Conservation (phyloP, 345 rosid genomes). For the Eucalyptus sp. region DNA sequence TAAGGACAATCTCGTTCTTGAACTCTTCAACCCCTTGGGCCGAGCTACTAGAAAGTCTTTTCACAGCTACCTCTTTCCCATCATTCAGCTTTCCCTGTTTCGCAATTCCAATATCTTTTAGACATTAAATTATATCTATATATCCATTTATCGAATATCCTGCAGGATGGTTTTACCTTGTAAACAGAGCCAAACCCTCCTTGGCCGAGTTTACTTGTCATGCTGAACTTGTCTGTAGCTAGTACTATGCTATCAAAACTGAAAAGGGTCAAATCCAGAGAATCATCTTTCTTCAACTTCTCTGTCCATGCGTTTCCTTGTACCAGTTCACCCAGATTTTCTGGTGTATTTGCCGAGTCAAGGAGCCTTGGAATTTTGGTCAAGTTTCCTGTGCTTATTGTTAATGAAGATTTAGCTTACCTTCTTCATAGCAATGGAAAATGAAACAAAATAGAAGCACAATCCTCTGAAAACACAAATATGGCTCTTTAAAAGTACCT, state of each 20-base stretch:
- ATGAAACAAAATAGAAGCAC: not conserved
- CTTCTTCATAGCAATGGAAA: not conserved
- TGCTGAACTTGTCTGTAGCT: not conserved
- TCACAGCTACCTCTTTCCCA: slow-evolving; percentile 49
- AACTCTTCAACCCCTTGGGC: slow-evolving; percentile 53
- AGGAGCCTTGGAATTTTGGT: not conserved
- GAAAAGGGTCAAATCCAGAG: not conserved
- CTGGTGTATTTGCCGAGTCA: not conserved
- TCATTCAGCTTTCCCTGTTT: slow-evolving; percentile 29
- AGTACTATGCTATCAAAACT: not conserved
- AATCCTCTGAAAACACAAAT: not conserved
- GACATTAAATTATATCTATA: not conserved
- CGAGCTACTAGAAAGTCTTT: slow-evolving; percentile 42
- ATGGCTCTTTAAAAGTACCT: not conserved
- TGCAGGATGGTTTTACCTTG: not conserved
- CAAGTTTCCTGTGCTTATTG: not conserved
- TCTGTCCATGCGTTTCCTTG: not conserved
- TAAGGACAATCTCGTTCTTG: slow-evolving; percentile 39
- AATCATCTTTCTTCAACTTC: not conserved
- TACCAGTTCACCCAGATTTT: not conserved
- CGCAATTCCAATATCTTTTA: not conserved
- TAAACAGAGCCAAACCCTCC: not conserved
- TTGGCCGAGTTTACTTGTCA: not conserved
- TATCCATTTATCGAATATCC: not conserved
- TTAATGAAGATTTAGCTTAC: not conserved